Evolutionary conservation across 106 monocot genomes (phyloP).

Genomic region (Dendrobium chrysotoxum): DNA sequence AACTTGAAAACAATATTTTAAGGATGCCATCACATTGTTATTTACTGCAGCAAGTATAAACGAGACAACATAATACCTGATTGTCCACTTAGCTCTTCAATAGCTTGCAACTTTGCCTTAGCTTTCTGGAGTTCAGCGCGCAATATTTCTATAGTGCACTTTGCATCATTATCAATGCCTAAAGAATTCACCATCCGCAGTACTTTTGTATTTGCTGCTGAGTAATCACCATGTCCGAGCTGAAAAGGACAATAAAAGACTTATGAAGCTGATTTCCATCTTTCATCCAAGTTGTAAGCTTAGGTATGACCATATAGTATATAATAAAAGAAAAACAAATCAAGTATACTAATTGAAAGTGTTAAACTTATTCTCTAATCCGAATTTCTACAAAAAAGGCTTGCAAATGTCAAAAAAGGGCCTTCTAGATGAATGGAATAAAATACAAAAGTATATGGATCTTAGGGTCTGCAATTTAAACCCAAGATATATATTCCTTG

Average conservation of each 20-base stretch:
- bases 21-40: background rate
- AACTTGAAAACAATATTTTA: background rate
- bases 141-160: slow-evolving; percentile 88
- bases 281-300: background rate
- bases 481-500: background rate
- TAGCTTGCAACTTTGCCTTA: slow-evolving; percentile 75
- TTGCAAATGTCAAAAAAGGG: background rate
- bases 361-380: background rate
- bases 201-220: slow-evolving; percentile 79
- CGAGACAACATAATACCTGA: slow-evolving; percentile 41
- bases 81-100: slow-evolving; percentile 93
- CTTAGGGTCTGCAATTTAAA: background rate
- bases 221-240: slow-evolving; percentile 97
- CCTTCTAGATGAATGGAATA: background rate
- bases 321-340: background rate
- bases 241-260: slow-evolving; percentile 12
- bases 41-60: background rate
- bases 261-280: background rate
- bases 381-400: background rate
- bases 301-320: background rate
- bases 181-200: slow-evolving; percentile 93
- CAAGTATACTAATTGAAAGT: background rate
- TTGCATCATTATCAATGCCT: slow-evolving; percentile 81
- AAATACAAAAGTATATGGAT: background rate
- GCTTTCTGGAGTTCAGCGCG: slow-evolving; percentile 73